These are phyloP conservation scores for Beverwykella pulmonaria DNA, from an alignment of 495 filamentous ascomycete species.

Conservation along the genomic window DNA sequence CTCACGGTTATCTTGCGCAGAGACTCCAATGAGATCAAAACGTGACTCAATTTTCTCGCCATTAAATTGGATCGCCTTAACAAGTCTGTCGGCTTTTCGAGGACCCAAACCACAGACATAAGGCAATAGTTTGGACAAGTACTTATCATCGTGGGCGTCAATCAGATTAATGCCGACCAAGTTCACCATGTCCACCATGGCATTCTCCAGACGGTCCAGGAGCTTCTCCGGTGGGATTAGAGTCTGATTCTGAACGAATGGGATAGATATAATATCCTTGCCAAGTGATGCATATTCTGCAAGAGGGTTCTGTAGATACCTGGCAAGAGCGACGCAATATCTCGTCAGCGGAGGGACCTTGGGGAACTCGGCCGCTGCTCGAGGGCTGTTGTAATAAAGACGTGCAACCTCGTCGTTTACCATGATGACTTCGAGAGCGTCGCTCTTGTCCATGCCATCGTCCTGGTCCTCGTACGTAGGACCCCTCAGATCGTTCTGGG, in stretches of 20 bases:
- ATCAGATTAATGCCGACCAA: conserved; percentile 93
- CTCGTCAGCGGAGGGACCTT: conserved; percentile 71
- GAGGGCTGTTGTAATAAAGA: conserved; percentile 85
- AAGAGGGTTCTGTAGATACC: conserved; percentile 90
- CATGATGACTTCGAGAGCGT: conserved; percentile 80
- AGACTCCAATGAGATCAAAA: conserved; percentile 81
- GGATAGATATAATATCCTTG: conserved; percentile 80
- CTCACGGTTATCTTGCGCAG: conserved; percentile 63
- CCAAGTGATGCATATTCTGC: conserved; percentile 93
- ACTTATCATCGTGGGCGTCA: conserved; percentile 76
- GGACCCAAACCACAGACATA: conserved; percentile 93
- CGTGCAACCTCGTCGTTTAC: conserved; percentile 96
- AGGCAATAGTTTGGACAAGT: conserved; percentile 83
- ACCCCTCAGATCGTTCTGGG: conserved; percentile 70
- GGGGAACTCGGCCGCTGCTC: conserved; percentile 81
- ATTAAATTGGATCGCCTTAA: conserved; percentile 62
- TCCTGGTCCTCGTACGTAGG: conserved; percentile 74
- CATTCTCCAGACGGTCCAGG: conserved; percentile 81
- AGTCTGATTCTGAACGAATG: conserved; percentile 86
- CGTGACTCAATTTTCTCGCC: conserved; percentile 77
- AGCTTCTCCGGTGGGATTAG: conserved; percentile 85
- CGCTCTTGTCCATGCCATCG: conserved; percentile 62
- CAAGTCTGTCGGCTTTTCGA: conserved; percentile 80
- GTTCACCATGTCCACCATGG: conserved; percentile 98
- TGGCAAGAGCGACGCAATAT: conserved; percentile 86